These are phyloP conservation scores for Aureobasidium sp. DNA, from an alignment of 2,329 filamentous ascomycete species.

Conservation along the genomic window DNA sequence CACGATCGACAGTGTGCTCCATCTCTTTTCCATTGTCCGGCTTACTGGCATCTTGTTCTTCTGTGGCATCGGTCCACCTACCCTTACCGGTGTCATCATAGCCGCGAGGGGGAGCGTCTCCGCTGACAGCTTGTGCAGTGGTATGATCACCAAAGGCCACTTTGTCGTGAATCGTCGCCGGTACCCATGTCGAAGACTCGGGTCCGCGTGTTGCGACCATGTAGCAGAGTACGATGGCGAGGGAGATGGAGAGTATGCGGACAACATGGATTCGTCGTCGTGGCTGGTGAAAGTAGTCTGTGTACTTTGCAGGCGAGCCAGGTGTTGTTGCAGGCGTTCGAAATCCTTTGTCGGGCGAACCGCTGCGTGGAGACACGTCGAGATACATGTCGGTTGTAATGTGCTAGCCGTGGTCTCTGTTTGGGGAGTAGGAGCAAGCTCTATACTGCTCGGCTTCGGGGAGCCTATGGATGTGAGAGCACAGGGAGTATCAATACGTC, in stretches of 20 bases:
- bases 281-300: neutral
- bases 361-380: neutral
- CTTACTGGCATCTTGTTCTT: neutral
- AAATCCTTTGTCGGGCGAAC: neutral
- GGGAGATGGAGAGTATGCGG: conserved; percentile 6
- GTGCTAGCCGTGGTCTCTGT: neutral
- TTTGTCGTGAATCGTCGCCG: neutral
- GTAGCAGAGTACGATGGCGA: conserved; percentile 8
- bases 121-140: neutral
- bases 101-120: neutral
- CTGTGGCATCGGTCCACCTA: neutral
- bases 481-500: too few relatives aligned
- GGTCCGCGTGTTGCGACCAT: conserved; percentile 1
- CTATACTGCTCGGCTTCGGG: neutral
- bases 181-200: neutral
- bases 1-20: conserved; percentile 1
- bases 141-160: neutral
- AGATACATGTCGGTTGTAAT: neutral
- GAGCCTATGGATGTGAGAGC: neutral
- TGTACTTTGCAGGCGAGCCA: neutral
- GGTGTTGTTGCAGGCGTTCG: neutral
- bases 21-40: neutral
- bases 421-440: neutral
- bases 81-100: neutral
- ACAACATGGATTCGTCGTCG: conserved; percentile 8